A percentile compares a stretch with the other conserved stretches of the same genome.
These are phyloP conservation scores for Chaetomidium leptoderma DNA, from an alignment of 495 filamentous ascomycete genomes.

Conservation along the genomic window DNA sequence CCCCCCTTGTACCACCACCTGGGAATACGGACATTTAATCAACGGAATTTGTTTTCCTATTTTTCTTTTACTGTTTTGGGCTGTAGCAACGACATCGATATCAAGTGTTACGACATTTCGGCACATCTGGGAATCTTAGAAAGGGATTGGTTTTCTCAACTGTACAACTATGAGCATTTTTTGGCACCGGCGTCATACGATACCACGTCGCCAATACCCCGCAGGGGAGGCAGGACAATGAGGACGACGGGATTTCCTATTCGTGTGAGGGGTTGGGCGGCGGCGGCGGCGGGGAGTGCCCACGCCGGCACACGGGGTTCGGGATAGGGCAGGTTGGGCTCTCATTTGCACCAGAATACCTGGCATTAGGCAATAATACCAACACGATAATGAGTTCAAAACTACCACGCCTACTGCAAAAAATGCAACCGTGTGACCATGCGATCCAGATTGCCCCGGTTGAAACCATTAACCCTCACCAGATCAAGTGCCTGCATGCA, in stretches of 20 bases:
- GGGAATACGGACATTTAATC: slow-evolving; percentile 32
- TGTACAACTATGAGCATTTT: slow-evolving; percentile 28
- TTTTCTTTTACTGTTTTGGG: slow-evolving; percentile 11
- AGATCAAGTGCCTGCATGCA: too few relatives aligned
- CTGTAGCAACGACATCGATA: slow-evolving; percentile 22
- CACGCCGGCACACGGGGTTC: not conserved
- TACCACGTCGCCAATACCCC: slow-evolving; percentile 26
- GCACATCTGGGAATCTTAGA: slow-evolving; percentile 20
- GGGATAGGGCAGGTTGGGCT: slow-evolving; percentile 12
- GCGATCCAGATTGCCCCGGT: not conserved
- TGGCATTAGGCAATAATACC: slow-evolving; percentile 14
- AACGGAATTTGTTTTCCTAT: slow-evolving; percentile 14
- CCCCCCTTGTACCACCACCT: slow-evolving; percentile 28
- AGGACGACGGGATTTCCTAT: slow-evolving; percentile 10
- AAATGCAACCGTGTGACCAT: slow-evolving; percentile 8
- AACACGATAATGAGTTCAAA: slow-evolving; percentile 6
- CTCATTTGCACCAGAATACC: slow-evolving; percentile 3
- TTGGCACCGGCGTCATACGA: slow-evolving; percentile 26
- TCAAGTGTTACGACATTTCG: slow-evolving; percentile 22
- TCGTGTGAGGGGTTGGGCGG: not conserved
- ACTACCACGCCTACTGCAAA: not conserved
- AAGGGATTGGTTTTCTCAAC: slow-evolving; percentile 17
- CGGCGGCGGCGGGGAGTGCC: not conserved
- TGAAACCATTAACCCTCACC: not conserved
- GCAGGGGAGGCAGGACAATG: slow-evolving; percentile 17